Evolutionary conservation across 1,284 basidiomycete species (phyloP), one percentile per base, ranked within the genome.

Genomic region (Porphyrellus sp.): DNA sequence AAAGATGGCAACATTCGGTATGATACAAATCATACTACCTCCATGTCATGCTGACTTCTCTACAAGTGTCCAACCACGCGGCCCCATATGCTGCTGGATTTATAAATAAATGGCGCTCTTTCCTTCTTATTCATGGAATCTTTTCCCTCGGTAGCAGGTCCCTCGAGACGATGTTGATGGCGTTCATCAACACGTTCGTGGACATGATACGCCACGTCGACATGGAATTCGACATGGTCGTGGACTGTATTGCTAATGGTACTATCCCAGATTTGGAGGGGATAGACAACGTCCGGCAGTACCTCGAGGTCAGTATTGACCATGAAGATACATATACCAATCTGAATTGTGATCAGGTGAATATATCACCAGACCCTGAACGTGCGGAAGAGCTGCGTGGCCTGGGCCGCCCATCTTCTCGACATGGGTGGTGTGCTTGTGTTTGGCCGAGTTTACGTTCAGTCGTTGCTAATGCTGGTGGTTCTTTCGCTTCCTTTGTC

Each of bases 341-440:
- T 27, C 27, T 52, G 37, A 48, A 23, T 18, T 4, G n/a, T 28
- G 0, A 18, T 2, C 18, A 64, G 62, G 5, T 28, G 33, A 48
- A 54, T 15, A 46, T 58, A 6, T 38, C 15, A 0, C 42, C 62
- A 3, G 46, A 64, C 20, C 55, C 61, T 0, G 39, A 52, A 35
- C 61, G 63, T 24, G 61, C 56, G 9, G 52, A 34, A 21, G 61
- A 63, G 31, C 27, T 63, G 27, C 54, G 53, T 20, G 46, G 55
- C 13, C 30, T 30, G 3, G 30, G 30, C 13, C 30, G 30, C 15
- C 53, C 62, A 15, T 56, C 52, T 15, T 53, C 54, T 23, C 31
- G 12, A 24, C 25, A 51, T 4, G 58, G 55, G 4, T 60, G 60
- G 60, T 62, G 59, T 34, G 41, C 41, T 16, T 35, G 20, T 2